phyloP scores from a whole-genome alignment of 2,329 filamentous ascomycete species.

The Cadophora luteo-olivacea region DNA sequence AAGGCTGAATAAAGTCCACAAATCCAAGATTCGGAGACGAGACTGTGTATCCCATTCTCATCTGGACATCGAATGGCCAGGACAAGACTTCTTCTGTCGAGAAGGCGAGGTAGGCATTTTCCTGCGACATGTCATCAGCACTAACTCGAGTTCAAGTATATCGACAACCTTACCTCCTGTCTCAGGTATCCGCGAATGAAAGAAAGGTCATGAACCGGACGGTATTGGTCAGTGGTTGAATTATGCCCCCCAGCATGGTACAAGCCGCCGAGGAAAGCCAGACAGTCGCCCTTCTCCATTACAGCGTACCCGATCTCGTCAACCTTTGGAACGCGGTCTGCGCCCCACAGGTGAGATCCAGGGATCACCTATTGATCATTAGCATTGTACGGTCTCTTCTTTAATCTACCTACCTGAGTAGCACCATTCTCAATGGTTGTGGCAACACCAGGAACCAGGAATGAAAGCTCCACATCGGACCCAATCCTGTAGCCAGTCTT shows the following conservation, averaged over 20 bases:
- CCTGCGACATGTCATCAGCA: constrained; percentile 20
- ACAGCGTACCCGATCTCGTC: constrained; percentile 25
- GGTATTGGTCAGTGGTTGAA: constrained; percentile 25
- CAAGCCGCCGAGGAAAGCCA: constrained; percentile 26
- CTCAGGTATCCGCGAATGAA: constrained; percentile 31
- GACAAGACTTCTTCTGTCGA: constrained; percentile 34
- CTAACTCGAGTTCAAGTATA: not conserved
- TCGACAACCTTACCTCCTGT: constrained; percentile 21
- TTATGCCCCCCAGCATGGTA: constrained; percentile 31
- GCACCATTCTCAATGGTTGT: constrained; percentile 32
- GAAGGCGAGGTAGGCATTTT: constrained; percentile 35
- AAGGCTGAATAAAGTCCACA: constrained; percentile 85
- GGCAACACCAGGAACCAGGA: constrained; percentile 30
- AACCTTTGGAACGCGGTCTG: constrained; percentile 23
- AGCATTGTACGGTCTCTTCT: not conserved
- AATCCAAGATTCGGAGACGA: constrained; percentile 71
- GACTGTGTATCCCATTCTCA: constrained; percentile 34
- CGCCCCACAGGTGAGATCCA: constrained; percentile 30
- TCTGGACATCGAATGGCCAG: constrained; percentile 35
- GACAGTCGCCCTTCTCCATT: constrained; percentile 29
- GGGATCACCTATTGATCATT: constrained; percentile 25
- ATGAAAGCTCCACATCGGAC: constrained; percentile 28
- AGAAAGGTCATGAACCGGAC: constrained; percentile 31
- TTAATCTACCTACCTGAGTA: constrained; percentile 22
- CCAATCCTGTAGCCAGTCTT: constrained; percentile 30